Base-by-base conservation (phyloP, 805 yeast genomes). In the Lipomyces oligophaga region DNA sequence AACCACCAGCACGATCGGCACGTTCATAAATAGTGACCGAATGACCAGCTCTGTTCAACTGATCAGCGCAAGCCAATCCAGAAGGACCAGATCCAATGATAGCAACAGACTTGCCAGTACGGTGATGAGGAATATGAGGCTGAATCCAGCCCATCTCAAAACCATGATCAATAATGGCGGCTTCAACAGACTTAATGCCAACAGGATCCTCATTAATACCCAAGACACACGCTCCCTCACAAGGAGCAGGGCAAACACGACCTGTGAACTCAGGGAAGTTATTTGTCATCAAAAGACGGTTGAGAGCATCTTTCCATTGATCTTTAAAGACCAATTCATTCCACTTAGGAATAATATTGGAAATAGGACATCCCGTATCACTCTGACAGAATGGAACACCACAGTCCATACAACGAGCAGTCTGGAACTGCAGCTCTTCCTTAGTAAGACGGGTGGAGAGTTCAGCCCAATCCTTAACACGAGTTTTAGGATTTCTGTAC, bases 321-420 rank as follows among this genome's bases (percentile, higher is more conserved):
- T 87, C 90, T 67, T 88, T 79, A 79, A 88, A 90, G 16, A 90
- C 96, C 58, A 93, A 77, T 66, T 89, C 97, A 67, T 90, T 93
- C 90, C 96, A 93, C 70, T 90, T 89, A 55, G 98, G 98, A 73
- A 90, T 90, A 60, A 90, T 81, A 70, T 90, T 90, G 43, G 97
- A 88, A 58, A 90, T 84, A 43, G 98, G 98, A 73, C 98, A 90
- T 50, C 98, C 98, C 35, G 96, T 85, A 67, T 90, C 97, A 38
- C 95, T 83, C 63, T 90, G 94, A 75, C 98, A 90, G 79, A 90
- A 90, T 49, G 98, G 98, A 60, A 93, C 94, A 74, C 98, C 98
- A 75, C 98, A 90, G 70, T 90, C 97, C 95, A 93, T 90, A 77
- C 98, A 90, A 69, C 98, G 80, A 13, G 97, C 96, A 48, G 97